Percentiles rank a stretch among this genome's conserved stretches.
These are phyloP conservation scores for Trichoderma sp. DNA, from an alignment of 2,329 filamentous ascomycete species.

Conservation along the genomic window DNA sequence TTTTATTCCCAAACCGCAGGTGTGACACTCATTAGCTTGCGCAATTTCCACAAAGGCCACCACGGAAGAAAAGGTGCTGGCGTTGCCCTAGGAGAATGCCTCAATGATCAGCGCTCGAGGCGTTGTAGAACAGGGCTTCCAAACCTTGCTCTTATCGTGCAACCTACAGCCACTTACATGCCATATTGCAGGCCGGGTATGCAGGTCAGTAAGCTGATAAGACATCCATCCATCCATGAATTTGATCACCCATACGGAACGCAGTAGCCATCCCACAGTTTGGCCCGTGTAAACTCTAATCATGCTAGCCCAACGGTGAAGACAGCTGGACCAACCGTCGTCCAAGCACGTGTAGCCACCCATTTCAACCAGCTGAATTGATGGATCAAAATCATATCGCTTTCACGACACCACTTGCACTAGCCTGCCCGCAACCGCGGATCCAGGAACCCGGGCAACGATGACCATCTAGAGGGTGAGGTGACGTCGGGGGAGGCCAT, in stretches of 20 bases:
- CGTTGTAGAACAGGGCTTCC: background rate
- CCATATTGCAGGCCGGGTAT: background rate
- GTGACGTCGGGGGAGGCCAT: background rate
- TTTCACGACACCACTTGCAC: background rate
- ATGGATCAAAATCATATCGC: background rate
- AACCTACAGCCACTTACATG: no score
- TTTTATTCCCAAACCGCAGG: background rate
- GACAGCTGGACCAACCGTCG: background rate
- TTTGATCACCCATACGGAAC: background rate
- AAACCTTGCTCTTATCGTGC: background rate
- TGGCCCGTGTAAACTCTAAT: background rate
- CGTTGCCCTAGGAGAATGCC: background rate
- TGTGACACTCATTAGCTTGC: background rate
- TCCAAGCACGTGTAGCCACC: background rate
- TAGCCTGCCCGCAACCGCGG: background rate
- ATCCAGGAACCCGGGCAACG: conserved; percentile 9
- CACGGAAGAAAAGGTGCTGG: background rate
- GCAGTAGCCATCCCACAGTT: background rate
- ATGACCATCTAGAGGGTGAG: background rate
- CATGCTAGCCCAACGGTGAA: background rate
- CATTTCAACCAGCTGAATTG: background rate
- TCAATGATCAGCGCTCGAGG: background rate
- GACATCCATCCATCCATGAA: background rate
- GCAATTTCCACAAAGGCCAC: background rate
- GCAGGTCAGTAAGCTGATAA: background rate